Base-by-base conservation (phyloP, 192 early-diverging fungal genomes). In the Coemansia sp. region DNA sequence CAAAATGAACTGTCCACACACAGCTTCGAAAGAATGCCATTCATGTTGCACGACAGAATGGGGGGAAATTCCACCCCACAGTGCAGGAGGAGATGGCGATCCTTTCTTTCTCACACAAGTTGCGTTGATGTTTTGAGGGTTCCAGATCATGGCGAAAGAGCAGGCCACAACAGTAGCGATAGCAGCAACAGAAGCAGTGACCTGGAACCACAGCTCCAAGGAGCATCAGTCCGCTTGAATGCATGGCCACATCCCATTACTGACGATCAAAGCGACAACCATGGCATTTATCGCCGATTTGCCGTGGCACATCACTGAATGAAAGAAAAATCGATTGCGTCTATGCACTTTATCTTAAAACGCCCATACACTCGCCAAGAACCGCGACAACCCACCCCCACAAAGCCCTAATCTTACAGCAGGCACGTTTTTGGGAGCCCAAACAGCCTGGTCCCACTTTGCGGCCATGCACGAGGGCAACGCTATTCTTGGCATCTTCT, bases 401-500 rank as follows among this genome's bases (percentile, higher is more conserved):
- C n/a, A n/a, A n/a, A n/a, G n/a, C n/a, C n/a, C n/a, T n/a, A n/a
- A n/a, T n/a, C n/a, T n/a, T n/a, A n/a, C n/a, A n/a, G n/a, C n/a
- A n/a, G n/a, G n/a, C n/a, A n/a, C n/a, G n/a, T 41, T 41, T 17
- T 17, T 15, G 38, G 13, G 38, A 4, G 15, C 13, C 13, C 38
- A 41, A 17, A 25, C 22, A 22, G 22, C 5, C 20, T 11, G 22
- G 20, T 13, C 13, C 23, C 23, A 23, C 45, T 48, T 22, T 48
- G n/a, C 14, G 29, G 33, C 6, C 48, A 62, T 57, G 66, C 61
- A 68, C 45, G 65, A 58, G 4, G 75, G 68, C 10, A 20, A 62
- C 15, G 77, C 77, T 7, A 68, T 80, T 20, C 61, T 80, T 23
- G 77, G 77, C 8, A 61, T 80, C 23, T 80, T 80, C 38, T 53